Evolutionary conservation across 106 monocot genomes (phyloP), one percentile per base, ranked within the genome.

Genomic region (Phalaenopsis equestris): DNA sequence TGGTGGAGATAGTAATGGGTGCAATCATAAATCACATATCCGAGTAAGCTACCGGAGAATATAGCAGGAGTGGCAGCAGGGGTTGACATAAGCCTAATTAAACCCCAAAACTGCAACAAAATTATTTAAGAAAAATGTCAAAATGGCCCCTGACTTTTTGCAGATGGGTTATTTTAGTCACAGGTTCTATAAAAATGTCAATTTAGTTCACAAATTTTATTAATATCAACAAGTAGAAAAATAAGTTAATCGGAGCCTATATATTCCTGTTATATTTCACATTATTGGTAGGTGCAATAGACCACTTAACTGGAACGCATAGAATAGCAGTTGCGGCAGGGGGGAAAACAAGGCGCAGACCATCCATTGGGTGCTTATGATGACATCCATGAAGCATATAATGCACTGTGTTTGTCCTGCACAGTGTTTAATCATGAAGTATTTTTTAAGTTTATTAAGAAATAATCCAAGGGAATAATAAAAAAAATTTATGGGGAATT

Each of bases 321-420:
- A 97, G 85, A 83, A 97, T 88, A 80, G 93, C 90, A 8, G 94
- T 80, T 61, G 90, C 96, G 30, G 96, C 87, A 56, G 96, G 94
- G 39, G 93, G 96, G 45, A 97, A 97, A 75, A 94, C 93, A 75
- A 97, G 96, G 37, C 96, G 91, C 6, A 97, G 86, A 61, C 92
- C 87, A 85, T 97, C 94, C 93, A 94, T 90, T 6, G 96, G 96
- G 45, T 97, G 96, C 84, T 97, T 97, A 76, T 97, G 96, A 83
- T 97, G 96, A 83, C 93, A 97, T 37, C 96, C 96, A 80, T 97
- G 96, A 75, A 97, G 78, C 83, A 97, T 86, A 85, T 97, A 97
- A 82, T 97, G 96, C 24, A 82, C 73, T 45, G 96, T 97, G 83
- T 97, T 97, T 56, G 83, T 83, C 96, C 96, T 97, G 85, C 42